Base-by-base conservation (phyloP, 805 yeast species). In the Hanseniaspora pseudoguilliermondii region DNA sequence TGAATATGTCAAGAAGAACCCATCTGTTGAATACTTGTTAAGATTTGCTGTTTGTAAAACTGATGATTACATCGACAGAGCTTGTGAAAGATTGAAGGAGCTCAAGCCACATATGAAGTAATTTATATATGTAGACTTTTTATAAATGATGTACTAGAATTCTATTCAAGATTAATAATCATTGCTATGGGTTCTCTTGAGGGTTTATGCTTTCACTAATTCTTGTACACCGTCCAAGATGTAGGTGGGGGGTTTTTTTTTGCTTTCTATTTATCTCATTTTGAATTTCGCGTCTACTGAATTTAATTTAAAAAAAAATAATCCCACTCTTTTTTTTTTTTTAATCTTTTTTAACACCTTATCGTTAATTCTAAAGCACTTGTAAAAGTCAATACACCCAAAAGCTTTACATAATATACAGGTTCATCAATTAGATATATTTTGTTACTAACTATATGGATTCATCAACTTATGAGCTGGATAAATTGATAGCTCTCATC, bases 1-100 rank as follows among this genome's bases (percentile, higher is more conserved):
- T 69, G 93, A 93, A 65, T 81, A 86, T 64, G 77, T 82, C 46
- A 78, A 81, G 10, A 81, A 79, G 58, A 81, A 84, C 60, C 89
- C 85, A 35, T 73, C 78, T 56, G 89, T 91, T 56, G 95, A 90
- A 66, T 83, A 86, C 62, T 79, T 88, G 66, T 73, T 93, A 59
- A 81, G 98, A 65, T 90, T 93, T 68, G 97, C 98, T 16, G 95
- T 93, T 20, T 93, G 98, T 75, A 93, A 93, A 72, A 96, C 86
- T 63, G 95, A 93, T 66, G 76, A 73, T 5, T 75, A 86, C 58
- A 75, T 93, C 60, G 82, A 80, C 61, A 87, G 84, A 61, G 97
- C 97, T 0, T 95, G 83, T 23, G 78, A 73, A 58, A 81, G 89
- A 69, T 77, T 93, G 61, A 73, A 78, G 63, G 79, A 79, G 42